phyloP scores from a whole-genome alignment of 768 basidiomycete species.

The Cytidiella melzeri region DNA sequence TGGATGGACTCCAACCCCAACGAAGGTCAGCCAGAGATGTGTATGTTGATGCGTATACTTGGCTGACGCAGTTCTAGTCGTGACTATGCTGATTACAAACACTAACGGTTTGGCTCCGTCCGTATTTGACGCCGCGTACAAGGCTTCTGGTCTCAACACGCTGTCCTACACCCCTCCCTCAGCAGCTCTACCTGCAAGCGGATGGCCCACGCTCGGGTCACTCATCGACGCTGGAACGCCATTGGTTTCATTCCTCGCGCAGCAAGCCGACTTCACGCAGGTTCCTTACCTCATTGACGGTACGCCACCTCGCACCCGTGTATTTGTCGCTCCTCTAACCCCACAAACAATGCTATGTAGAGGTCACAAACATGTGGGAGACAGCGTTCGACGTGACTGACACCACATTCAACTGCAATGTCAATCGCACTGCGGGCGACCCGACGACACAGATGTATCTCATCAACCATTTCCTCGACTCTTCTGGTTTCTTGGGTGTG shows the following conservation, averaged over 20 bases:
- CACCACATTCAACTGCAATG: conserved; percentile 72
- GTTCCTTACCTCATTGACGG: conserved; percentile 90
- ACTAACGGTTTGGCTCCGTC: conserved; percentile 59
- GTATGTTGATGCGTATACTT: no score
- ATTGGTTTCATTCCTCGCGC: conserved; percentile 82
- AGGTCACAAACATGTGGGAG: conserved; percentile 90
- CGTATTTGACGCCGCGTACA: conserved; percentile 60
- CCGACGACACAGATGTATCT: conserved; percentile 71
- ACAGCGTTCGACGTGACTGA: conserved; percentile 62
- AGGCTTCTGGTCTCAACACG: conserved; percentile 62
- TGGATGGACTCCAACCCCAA: conserved; percentile 88
- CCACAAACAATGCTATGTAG: no score
- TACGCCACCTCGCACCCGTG: conserved; percentile 35
- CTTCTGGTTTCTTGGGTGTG: conserved; percentile 39
- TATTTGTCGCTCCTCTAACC: no score
- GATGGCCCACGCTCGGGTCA: conserved; percentile 83
- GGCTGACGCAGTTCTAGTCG: no score
- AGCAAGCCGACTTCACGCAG: conserved; percentile 58
- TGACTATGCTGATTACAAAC: conserved; percentile 90
- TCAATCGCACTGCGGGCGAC: conserved; percentile 76
- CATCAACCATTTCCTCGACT: conserved; percentile 93
- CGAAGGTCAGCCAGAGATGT: conserved; percentile 63
- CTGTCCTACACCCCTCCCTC: conserved; percentile 67
- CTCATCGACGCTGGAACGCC: conserved; percentile 75
- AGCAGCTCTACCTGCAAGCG: conserved; percentile 46